Base-by-base conservation (phyloP, 306 rosid genomes). In the Pterocarpus santalinus region DNA sequence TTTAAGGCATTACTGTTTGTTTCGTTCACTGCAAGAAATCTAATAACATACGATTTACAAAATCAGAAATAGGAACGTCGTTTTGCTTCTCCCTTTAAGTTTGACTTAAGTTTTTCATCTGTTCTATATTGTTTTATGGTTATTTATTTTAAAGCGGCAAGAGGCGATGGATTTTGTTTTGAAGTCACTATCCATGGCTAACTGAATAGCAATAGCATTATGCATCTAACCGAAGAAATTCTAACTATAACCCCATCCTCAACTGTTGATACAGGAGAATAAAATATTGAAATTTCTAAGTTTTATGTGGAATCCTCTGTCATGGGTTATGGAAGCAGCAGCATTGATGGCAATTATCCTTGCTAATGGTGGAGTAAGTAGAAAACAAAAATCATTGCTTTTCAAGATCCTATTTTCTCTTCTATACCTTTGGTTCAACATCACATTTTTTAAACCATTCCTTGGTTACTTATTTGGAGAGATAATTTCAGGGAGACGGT, bases 301-400 rank as follows among this genome's bases (percentile, higher is more conserved):
- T 68, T 93, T 93, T 74, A 93, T 93, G 97, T 93, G 97, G 97
- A 93, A 93, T 76, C 97, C 97, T 68, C 81, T 93, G 80, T 93
- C 97, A 80, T 93, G 97, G 97, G 97, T 93, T 81, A 93, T 91
- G 97, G 97, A 93, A 90, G 97, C 97, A 71, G 97, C 97, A 56
- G 97, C 97, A 53, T 15, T 93, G 55, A 93, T 93, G 97, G 97
- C 97, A 7, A 92, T 93, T 70, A 84, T 53, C 86, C 97, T 93
- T 64, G 97, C 97, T 71, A 93, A 93, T 66, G 97, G 97, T 0
- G 97, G 97, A 70, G 97, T 91, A 78, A 93, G 97, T 87, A 75
- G 41, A 61, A 17, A 66, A 71, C 63, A 62, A 3, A 3, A 56
- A 7, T 46, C 56, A 5, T 14, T 70, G 72, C 75, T 69, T 78